These are phyloP conservation scores for Coemansia sp. DNA, from an alignment of 192 early-diverging fungal species.

Conservation along the genomic window DNA sequence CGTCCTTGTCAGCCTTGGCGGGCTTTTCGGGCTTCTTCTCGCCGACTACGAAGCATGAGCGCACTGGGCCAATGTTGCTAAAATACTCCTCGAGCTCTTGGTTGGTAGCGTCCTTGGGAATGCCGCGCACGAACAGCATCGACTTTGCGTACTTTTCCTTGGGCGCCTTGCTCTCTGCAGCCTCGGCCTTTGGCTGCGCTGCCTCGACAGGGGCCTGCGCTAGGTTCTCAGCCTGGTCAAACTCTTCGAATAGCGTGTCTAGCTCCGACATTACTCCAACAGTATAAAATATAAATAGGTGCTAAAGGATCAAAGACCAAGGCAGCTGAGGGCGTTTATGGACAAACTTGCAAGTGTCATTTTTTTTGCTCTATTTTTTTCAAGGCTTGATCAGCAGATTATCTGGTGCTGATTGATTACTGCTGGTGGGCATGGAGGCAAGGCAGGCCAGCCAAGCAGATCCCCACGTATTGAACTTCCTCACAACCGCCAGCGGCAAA, in stretches of 20 bases:
- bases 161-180: slow-evolving; percentile 10
- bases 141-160: slow-evolving; percentile 56
- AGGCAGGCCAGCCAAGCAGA: neutral
- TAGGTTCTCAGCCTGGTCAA: slow-evolving; percentile 60
- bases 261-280: slow-evolving; percentile 68
- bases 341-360: neutral
- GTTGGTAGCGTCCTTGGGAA: slow-evolving; percentile 81
- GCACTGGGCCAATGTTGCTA: slow-evolving; percentile 80
- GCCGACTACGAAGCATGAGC: slow-evolving; percentile 86
- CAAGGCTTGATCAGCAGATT: neutral
- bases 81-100: slow-evolving; percentile 86
- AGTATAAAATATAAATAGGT: slow-evolving; percentile 47
- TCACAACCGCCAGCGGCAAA: slow-evolving; percentile 1
- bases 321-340: neutral
- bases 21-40: slow-evolving; percentile 52
- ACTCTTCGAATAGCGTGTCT: slow-evolving; percentile 78
- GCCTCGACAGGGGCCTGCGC: slow-evolving; percentile 9
- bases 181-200: neutral
- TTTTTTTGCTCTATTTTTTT: neutral
- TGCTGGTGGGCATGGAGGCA: neutral
- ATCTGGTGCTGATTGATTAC: neutral
- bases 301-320: neutral
- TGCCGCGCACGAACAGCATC: slow-evolving; percentile 83
- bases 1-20: slow-evolving; percentile 9
- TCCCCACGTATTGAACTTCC: neutral